Evolutionary conservation across 2,329 filamentous ascomycete genomes (phyloP).

Genomic region (Aureobasidium zeae): DNA sequence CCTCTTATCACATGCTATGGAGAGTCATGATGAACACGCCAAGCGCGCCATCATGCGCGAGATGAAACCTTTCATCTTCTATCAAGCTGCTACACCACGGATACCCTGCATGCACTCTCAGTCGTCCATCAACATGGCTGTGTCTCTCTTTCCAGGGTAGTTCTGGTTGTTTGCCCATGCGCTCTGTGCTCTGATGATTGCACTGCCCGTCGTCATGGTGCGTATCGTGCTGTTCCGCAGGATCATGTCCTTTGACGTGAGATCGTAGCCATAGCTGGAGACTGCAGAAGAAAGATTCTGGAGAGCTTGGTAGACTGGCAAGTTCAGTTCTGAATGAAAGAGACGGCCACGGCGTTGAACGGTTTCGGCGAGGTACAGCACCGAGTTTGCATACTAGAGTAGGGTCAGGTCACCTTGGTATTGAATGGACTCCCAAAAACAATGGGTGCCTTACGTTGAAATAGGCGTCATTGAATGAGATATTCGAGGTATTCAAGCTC

Average conservation of each 20-base stretch:
- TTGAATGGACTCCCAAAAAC: background rate
- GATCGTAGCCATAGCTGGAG: conserved; percentile 25
- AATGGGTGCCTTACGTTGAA: conserved; percentile 13
- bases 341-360: conserved; percentile 27
- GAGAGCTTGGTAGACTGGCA: conserved; percentile 28
- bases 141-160: conserved; percentile 12
- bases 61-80: background rate
- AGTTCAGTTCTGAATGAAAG: conserved; percentile 32
- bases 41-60: no score
- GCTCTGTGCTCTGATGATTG: conserved; percentile 20
- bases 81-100: conserved; percentile 29
- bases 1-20: no score
- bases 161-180: conserved; percentile 17
- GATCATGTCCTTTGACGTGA: conserved; percentile 25
- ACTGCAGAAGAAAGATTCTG: conserved; percentile 26
- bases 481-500: background rate
- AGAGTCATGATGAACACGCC: no score
- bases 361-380: conserved; percentile 25
- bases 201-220: conserved; percentile 29
- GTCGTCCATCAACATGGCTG: no score
- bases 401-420: conserved; percentile 15
- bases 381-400: conserved; percentile 23
- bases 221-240: conserved; percentile 25
- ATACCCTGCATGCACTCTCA: background rate
- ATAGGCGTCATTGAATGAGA: conserved; percentile 10